Conservation (phyloP, 768 basidiomycete genomes). For the Psilocybe cyanescens region DNA sequence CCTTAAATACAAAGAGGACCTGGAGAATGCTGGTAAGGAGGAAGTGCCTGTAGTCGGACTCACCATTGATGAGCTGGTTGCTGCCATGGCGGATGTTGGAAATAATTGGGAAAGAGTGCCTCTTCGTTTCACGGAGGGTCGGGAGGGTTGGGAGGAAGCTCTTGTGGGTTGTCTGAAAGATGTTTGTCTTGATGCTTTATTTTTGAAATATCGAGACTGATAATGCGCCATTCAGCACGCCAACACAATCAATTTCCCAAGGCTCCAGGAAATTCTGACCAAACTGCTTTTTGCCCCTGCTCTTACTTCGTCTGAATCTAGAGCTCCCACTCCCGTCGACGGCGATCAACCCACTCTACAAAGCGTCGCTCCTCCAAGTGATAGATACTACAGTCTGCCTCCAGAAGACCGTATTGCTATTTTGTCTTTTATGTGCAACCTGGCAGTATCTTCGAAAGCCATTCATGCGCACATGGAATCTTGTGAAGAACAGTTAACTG, state of each 20-base stretch:
- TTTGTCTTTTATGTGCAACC: constrained; percentile 85
- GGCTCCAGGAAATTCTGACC: constrained; percentile 71
- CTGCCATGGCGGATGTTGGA: constrained; percentile 78
- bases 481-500: constrained; percentile 88
- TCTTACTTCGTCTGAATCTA: constrained; percentile 53
- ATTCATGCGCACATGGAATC: constrained; percentile 90
- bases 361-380: constrained; percentile 54
- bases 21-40: constrained; percentile 42
- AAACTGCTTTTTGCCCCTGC: constrained; percentile 70
- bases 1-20: constrained; percentile 46
- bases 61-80: constrained; percentile 62
- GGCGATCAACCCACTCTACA: constrained; percentile 34
- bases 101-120: constrained; percentile 87
- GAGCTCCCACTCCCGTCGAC: constrained; percentile 49
- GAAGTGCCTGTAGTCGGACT: constrained; percentile 56
- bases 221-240: constrained; percentile 59
- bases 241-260: constrained; percentile 71
- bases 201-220: constrained; percentile 6
- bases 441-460: constrained; percentile 88
- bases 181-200: constrained; percentile 52
- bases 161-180: constrained; percentile 88
- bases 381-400: constrained; percentile 76
- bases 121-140: constrained; percentile 69
- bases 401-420: constrained; percentile 84
- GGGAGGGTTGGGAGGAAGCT: constrained; percentile 92